Percentiles rank a stretch among this genome's conserved stretches.
Evolutionary conservation across 352 stramenopile genomes (phyloP).

Genomic region (Phytophthora aleatoria): DNA sequence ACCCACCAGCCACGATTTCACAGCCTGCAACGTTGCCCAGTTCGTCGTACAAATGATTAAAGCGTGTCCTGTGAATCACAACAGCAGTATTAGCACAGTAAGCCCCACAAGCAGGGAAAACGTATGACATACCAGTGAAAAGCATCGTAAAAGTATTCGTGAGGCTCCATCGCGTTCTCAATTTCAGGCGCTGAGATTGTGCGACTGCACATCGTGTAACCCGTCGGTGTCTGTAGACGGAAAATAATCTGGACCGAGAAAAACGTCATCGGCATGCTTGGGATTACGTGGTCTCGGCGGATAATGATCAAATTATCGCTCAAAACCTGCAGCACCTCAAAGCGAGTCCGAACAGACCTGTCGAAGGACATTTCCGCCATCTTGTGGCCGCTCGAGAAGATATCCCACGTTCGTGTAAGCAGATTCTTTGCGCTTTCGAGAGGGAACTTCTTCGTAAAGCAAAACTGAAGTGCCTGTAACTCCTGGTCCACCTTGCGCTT

Average conservation of each 20-base stretch:
- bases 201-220: conserved; percentile 58
- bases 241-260: conserved; percentile 62
- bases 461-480: conserved; percentile 38
- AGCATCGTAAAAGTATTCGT: conserved; percentile 63
- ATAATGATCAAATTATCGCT: conserved; percentile 62
- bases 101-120: background rate
- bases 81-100: background rate
- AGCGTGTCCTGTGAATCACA: conserved; percentile 39
- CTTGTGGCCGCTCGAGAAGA: conserved; percentile 40
- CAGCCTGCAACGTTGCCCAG: conserved; percentile 40
- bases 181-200: conserved; percentile 57
- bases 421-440: conserved; percentile 35
- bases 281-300: conserved; percentile 50
- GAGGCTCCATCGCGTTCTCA: conserved; percentile 38
- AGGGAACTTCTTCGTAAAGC: conserved; percentile 42
- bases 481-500: conserved; percentile 42
- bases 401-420: conserved; percentile 43
- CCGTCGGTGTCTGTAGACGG: conserved; percentile 50
- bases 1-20: conserved; percentile 55
- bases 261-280: conserved; percentile 48
- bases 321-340: conserved; percentile 51
- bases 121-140: conserved; percentile 47
- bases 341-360: conserved; percentile 46
- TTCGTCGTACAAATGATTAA: conserved; percentile 53
- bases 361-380: conserved; percentile 51